Conservation (phyloP, 192 early-diverging fungal species). For the Phycomyces nitens region DNA sequence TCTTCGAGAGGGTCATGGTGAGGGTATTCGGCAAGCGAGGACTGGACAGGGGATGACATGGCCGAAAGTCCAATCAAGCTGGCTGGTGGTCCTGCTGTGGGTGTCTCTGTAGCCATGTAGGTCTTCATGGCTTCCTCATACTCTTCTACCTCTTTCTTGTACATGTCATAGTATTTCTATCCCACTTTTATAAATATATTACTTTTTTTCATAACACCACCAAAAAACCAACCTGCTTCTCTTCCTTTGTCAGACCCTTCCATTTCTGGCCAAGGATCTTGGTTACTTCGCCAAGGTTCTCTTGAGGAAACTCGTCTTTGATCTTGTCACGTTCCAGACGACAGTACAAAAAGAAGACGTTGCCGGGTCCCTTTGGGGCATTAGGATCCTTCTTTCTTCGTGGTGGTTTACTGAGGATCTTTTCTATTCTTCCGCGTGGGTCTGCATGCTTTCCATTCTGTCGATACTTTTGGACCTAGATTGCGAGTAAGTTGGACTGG, state of each 20-base stretch:
- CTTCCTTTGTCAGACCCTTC: conserved; percentile 37
- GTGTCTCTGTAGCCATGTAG: background rate
- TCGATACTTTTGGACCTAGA: background rate
- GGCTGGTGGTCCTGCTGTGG: background rate
- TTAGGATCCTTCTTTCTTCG: conserved; percentile 39
- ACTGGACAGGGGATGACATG: no score
- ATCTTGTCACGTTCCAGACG: conserved; percentile 39
- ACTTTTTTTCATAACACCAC: no score
- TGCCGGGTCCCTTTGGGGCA: conserved; percentile 41
- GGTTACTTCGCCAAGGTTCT: conserved; percentile 37
- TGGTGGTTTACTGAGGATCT: conserved; percentile 21
- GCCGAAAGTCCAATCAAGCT: background rate
- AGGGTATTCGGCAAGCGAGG: no score
- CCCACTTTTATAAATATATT: no score
- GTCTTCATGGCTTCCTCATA: conserved; percentile 36
- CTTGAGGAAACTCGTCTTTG: conserved; percentile 37
- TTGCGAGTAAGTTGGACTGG: no score
- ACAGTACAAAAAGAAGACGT: conserved; percentile 42
- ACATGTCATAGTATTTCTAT: conserved; percentile 30
- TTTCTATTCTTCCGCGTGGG: conserved; percentile 1
- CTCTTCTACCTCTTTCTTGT: conserved; percentile 22
- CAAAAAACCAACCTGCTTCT: conserved; percentile 34
- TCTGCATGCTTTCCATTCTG: conserved; percentile 14
- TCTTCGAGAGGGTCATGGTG: no score
- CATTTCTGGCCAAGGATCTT: conserved; percentile 39